phyloP scores from a whole-genome alignment of 768 basidiomycete genomes.

The Hygrophorus pudorinus region DNA sequence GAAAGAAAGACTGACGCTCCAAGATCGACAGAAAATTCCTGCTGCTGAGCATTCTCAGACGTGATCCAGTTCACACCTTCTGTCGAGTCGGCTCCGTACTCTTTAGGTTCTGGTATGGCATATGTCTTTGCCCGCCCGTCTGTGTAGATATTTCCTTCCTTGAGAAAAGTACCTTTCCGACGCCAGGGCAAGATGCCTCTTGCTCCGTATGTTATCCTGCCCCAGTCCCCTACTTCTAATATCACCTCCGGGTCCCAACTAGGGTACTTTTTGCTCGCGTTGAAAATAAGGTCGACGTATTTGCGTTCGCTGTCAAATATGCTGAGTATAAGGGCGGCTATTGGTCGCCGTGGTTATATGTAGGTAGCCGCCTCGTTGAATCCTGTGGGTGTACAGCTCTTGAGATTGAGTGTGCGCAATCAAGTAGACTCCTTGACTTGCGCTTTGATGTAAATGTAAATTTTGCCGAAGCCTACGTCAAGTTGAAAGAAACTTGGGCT shows the following conservation, averaged over 20 bases:
- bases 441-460: too few relatives aligned
- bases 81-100: slow-evolving; percentile 11
- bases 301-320: slow-evolving; percentile 13
- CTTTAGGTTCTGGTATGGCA: slow-evolving; percentile 15
- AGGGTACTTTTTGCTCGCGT: slow-evolving; percentile 19
- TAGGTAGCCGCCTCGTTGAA: too few relatives aligned
- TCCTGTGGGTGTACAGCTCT: too few relatives aligned
- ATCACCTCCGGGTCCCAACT: slow-evolving; percentile 24
- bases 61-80: slow-evolving; percentile 20
- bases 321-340: not conserved
- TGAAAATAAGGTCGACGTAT: slow-evolving; percentile 22
- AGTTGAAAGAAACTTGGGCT: too few relatives aligned
- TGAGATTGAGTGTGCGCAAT: too few relatives aligned
- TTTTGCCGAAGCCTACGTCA: too few relatives aligned
- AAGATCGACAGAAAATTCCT: slow-evolving; percentile 10
- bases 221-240: slow-evolving; percentile 22
- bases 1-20: slow-evolving; percentile 9
- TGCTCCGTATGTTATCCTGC: slow-evolving; percentile 15
- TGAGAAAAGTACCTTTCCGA: slow-evolving; percentile 17
- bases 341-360: too few relatives aligned
- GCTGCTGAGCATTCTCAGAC: slow-evolving; percentile 15
- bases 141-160: slow-evolving; percentile 22
- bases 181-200: slow-evolving; percentile 15
- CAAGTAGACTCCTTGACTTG: too few relatives aligned
- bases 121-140: slow-evolving; percentile 16